phyloP scores from a whole-genome alignment of 2,329 filamentous ascomycete genomes.

The Macrophomina pseudophaseolina region DNA sequence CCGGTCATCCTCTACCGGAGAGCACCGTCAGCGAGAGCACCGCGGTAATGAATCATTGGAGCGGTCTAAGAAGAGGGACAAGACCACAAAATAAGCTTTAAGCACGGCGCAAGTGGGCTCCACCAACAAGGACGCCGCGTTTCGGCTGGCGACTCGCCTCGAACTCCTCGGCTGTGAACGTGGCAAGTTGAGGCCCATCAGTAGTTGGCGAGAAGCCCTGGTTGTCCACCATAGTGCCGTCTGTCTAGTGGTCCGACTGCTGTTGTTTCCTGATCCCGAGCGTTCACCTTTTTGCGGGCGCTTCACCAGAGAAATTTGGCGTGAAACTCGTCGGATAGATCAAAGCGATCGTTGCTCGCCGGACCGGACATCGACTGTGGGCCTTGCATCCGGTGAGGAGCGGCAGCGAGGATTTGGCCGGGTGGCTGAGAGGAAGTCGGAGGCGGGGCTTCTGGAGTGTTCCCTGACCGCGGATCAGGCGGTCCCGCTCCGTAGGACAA shows the following conservation, averaged over 20 bases:
- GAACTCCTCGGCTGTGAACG: neutral
- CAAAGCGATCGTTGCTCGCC: neutral
- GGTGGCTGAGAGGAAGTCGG: neutral
- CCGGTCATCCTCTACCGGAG: neutral
- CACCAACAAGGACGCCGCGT: neutral
- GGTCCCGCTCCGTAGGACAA: neutral
- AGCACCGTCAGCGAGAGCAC: neutral
- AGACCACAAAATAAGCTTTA: constrained; percentile 4
- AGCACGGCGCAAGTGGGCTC: neutral
- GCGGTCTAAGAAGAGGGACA: neutral
- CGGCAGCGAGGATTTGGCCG: neutral
- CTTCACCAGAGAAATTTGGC: constrained; percentile 24
- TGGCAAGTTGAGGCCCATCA: neutral
- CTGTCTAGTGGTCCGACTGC: neutral
- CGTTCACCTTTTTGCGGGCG: neutral
- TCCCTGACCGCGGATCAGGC: constrained; percentile 7
- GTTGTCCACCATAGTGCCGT: neutral
- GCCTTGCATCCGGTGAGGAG: neutral
- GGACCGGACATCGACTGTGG: neutral
- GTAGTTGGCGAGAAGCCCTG: neutral
- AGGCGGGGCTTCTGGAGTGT: neutral
- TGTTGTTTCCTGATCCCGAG: neutral
- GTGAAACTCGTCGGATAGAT: constrained; percentile 23
- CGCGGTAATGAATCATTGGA: neutral
- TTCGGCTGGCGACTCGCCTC: neutral